Conservation (phyloP, 352 stramenopile species). For the Pythium utonaiense region DNA sequence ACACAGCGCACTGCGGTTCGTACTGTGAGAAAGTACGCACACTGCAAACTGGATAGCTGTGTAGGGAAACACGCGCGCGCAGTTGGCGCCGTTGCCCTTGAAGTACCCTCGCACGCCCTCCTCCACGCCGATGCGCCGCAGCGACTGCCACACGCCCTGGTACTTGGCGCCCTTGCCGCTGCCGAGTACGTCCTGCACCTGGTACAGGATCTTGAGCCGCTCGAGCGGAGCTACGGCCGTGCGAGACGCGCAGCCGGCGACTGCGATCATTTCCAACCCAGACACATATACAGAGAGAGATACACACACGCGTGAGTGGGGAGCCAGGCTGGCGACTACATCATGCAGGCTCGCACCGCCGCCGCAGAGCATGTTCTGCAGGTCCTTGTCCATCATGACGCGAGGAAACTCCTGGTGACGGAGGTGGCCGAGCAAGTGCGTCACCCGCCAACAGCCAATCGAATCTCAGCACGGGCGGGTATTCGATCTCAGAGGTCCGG, state of each 20-base stretch:
- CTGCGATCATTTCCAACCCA: no score
- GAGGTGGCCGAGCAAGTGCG: not conserved
- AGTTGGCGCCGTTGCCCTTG: slow-evolving; percentile 80
- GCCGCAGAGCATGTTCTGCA: slow-evolving; percentile 69
- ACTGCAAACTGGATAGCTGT: slow-evolving; percentile 74
- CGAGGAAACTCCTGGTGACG: not conserved
- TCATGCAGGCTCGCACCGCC: slow-evolving; percentile 47
- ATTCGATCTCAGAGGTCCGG: no score
- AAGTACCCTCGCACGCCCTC: slow-evolving; percentile 67
- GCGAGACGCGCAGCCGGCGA: slow-evolving; percentile 65
- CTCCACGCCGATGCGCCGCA: slow-evolving; percentile 58
- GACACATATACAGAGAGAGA: no score
- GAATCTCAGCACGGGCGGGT: not conserved
- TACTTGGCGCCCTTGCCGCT: slow-evolving; percentile 38
- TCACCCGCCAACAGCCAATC: slow-evolving; percentile 6
- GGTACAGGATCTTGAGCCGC: slow-evolving; percentile 76
- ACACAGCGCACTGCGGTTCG: slow-evolving; percentile 2
- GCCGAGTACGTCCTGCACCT: slow-evolving; percentile 62
- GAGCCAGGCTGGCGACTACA: not conserved
- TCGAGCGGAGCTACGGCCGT: slow-evolving; percentile 70
- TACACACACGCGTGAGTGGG: not conserved
- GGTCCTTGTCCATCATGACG: slow-evolving; percentile 33
- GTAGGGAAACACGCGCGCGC: slow-evolving; percentile 74
- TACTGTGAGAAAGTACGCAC: slow-evolving; percentile 14
- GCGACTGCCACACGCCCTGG: slow-evolving; percentile 46